phyloP scores from a whole-genome alignment of 257 asterid species.

The Leonotis leonurus region DNA sequence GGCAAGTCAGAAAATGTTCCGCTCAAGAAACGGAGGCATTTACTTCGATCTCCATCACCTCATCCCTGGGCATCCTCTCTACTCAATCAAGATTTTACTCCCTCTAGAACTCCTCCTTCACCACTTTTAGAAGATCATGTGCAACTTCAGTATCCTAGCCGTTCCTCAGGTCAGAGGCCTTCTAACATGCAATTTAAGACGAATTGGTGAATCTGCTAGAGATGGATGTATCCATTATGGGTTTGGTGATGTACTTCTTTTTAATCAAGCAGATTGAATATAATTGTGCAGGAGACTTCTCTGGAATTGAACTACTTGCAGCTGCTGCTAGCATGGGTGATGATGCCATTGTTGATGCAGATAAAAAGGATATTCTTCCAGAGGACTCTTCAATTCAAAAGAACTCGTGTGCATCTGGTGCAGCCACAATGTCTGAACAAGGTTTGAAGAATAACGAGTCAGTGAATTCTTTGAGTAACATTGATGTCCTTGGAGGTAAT shows the following conservation, averaged over 20 bases:
- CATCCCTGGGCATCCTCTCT: conserved; percentile 24
- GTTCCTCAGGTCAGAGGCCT: conserved; percentile 32
- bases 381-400: conserved; percentile 27
- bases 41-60: conserved; percentile 39
- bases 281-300: conserved; percentile 46
- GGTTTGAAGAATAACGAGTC: conserved; percentile 16
- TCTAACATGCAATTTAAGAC: conserved; percentile 23
- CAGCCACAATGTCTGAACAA: conserved; percentile 15
- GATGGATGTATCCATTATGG: conserved; percentile 8
- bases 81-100: conserved; percentile 21
- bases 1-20: conserved; percentile 47
- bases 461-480: conserved; percentile 16
- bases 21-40: conserved; percentile 57
- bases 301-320: conserved; percentile 83
- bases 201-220: conserved; percentile 19
- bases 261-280: conserved; percentile 20
- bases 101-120: conserved; percentile 34
- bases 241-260: conserved; percentile 15
- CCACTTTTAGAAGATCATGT: conserved; percentile 36
- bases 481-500: conserved; percentile 16
- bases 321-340: conserved; percentile 64
- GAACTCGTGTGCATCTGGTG: conserved; percentile 22
- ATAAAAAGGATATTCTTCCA: conserved; percentile 25
- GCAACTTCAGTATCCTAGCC: conserved; percentile 27
- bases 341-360: conserved; percentile 23